phyloP scores from a whole-genome alignment of 805 yeast genomes.

The Candida odintsovae region DNA sequence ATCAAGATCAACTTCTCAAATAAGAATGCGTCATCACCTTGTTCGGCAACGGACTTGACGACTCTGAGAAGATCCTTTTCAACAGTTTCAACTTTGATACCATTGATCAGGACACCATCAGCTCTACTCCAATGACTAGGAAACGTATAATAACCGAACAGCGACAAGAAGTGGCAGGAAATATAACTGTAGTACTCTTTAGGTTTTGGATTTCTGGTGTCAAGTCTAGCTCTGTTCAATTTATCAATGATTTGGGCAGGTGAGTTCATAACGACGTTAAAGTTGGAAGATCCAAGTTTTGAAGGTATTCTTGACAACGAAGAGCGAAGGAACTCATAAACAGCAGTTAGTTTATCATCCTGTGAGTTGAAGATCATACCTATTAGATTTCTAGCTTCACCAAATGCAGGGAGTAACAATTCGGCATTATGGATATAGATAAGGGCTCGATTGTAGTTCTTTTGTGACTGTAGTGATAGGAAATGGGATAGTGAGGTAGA shows the following conservation, averaged over 20 bases:
- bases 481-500: conserved; percentile 32
- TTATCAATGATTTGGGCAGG: conserved; percentile 25
- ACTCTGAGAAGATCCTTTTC: conserved; percentile 29
- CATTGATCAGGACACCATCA: conserved; percentile 23
- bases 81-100: conserved; percentile 24
- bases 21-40: conserved; percentile 10
- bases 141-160: conserved; percentile 37
- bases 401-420: conserved; percentile 56
- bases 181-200: conserved; percentile 14
- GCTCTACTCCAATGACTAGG: conserved; percentile 35
- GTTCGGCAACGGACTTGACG: conserved; percentile 13
- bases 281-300: conserved; percentile 32
- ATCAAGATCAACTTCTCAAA: conserved; percentile 31
- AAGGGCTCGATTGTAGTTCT: conserved; percentile 39
- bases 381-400: conserved; percentile 59
- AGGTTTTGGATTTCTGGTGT: conserved; percentile 1
- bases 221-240: conserved; percentile 21
- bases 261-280: conserved; percentile 28
- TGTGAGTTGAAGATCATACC: conserved; percentile 47
- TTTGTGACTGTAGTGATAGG: conserved; percentile 30
- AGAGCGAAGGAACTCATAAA: conserved; percentile 41
- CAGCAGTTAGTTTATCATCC: conserved; percentile 21
- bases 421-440: conserved; percentile 48
- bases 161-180: conserved; percentile 26
- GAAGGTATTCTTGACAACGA: conserved; percentile 36